phyloP scores from a whole-genome alignment of 176 grass and related monocot genomes.

The Pontederia crassipes region DNA sequence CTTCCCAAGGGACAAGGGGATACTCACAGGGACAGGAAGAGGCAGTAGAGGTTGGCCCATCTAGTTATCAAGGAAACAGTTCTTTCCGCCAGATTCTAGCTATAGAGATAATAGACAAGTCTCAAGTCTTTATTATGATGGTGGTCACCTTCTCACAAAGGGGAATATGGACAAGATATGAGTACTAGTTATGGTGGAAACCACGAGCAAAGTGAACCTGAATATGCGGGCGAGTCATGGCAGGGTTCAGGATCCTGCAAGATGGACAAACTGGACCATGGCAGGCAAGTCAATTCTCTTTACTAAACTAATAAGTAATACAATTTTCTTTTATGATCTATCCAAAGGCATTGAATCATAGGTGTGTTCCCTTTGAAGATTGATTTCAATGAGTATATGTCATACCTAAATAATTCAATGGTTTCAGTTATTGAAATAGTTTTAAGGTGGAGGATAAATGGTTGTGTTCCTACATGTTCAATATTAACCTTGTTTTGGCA shows the following conservation, averaged over 20 bases:
- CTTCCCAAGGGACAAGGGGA: slow-evolving; percentile 35
- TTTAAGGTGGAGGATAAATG: too few species aligned
- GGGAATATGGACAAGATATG: neutral
- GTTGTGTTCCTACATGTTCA: too few species aligned
- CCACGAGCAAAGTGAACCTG: slow-evolving; percentile 2
- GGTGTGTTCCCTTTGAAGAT: too few species aligned
- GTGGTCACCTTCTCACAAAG: slow-evolving; percentile 18
- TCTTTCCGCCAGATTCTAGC: neutral
- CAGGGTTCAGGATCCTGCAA: slow-evolving; percentile 19
- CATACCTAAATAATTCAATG: too few species aligned
- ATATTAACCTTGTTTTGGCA: too few species aligned
- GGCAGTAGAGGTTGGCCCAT: slow-evolving; percentile 19
- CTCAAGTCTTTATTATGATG: slow-evolving; percentile 11
- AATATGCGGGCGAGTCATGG: slow-evolving; percentile 23
- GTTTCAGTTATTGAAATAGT: too few species aligned
- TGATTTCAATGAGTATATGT: too few species aligned
- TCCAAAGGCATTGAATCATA: neutral
- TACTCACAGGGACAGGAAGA: slow-evolving; percentile 39
- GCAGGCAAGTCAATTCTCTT: slow-evolving; percentile 40
- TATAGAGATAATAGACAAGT: slow-evolving; percentile 28
- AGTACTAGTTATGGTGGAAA: slow-evolving; percentile 20
- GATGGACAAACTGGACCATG: slow-evolving; percentile 37
- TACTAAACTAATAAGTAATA: too few species aligned
- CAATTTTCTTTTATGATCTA: neutral
- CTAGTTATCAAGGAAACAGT: too few species aligned